Conservation (phyloP, 2,329 filamentous ascomycete genomes). For the Ophiocordyceps sinensis region DNA sequence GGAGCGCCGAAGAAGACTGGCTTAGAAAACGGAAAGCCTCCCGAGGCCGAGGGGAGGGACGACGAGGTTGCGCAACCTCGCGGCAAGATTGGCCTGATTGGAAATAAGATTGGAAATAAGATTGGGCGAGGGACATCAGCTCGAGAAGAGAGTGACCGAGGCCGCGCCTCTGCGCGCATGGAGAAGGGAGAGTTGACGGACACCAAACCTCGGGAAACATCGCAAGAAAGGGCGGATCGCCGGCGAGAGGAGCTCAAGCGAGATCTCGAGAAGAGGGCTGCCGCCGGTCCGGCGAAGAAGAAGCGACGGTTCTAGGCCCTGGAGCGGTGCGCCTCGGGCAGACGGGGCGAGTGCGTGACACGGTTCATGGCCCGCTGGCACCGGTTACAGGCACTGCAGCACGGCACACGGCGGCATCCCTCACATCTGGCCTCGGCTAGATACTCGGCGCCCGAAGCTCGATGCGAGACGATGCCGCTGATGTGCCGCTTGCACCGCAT, state of each 20-base stretch:
- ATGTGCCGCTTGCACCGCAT: no score
- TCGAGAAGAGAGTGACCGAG: conserved; percentile 7
- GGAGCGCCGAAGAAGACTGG: conserved; percentile 8
- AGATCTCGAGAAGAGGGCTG: conserved; percentile 33
- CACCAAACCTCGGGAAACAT: conserved; percentile 24
- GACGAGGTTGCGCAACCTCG: background rate
- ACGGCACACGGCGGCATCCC: no score
- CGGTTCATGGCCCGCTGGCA: no score
- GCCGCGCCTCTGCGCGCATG: conserved; percentile 6
- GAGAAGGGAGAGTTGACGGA: conserved; percentile 11
- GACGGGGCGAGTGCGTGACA: no score
- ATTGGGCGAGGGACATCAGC: conserved; percentile 3
- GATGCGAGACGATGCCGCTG: no score
- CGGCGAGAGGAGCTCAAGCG: conserved; percentile 35
- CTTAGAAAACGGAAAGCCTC: background rate
- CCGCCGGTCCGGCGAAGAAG: conserved; percentile 37
- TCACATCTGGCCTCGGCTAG: no score
- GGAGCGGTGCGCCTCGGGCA: no score
- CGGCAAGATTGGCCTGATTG: conserved; percentile 21
- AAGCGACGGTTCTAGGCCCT: conserved; percentile 35
- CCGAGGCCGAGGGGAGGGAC: background rate
- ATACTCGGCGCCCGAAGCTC: no score
- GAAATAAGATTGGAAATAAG: conserved; percentile 20
- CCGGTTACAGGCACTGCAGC: no score
- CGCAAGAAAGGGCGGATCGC: conserved; percentile 31